Conservation (phyloP, 352 stramenopile genomes). For the Paralagenidium karlingii region DNA sequence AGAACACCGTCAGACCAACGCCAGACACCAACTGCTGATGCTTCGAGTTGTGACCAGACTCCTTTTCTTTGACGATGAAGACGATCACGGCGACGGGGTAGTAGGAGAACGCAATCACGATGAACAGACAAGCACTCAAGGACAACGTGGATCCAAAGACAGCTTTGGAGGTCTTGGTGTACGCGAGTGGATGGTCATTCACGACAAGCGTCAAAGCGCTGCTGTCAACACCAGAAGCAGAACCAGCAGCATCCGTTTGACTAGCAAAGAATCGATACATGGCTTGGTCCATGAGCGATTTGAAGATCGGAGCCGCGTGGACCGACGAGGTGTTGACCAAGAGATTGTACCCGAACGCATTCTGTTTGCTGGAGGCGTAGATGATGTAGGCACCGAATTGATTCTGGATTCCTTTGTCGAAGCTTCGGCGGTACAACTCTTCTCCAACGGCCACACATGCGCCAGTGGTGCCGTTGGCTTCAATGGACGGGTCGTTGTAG, state of each 20-base stretch:
- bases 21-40: conserved; percentile 89
- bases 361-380: conserved; percentile 16
- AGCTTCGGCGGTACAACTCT: conserved; percentile 10
- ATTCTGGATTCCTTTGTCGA: conserved; percentile 8
- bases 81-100: conserved; percentile 74
- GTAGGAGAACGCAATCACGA: conserved; percentile 76
- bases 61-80: conserved; percentile 85
- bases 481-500: conserved; percentile 12
- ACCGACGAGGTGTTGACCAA: conserved; percentile 36
- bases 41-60: conserved; percentile 81
- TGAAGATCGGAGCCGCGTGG: conserved; percentile 26
- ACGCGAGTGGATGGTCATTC: conserved; percentile 10
- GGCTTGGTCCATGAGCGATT: conserved; percentile 14
- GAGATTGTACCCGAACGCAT: conserved; percentile 47
- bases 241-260: conserved; percentile 4
- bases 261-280: conserved; percentile 9
- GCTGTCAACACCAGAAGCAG: conserved; percentile 7
- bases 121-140: conserved; percentile 55
- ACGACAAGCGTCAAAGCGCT: conserved; percentile 14
- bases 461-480: conserved; percentile 9
- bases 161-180: conserved; percentile 6
- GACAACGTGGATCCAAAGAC: conserved; percentile 10
- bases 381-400: conserved; percentile 45
- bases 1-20: conserved; percentile 81
- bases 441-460: conserved; percentile 18